Evolutionary conservation across 208 protist species (phyloP), one percentile per base, ranked within the genome.

Genomic region (Herpetomonas samuelpessoai): DNA sequence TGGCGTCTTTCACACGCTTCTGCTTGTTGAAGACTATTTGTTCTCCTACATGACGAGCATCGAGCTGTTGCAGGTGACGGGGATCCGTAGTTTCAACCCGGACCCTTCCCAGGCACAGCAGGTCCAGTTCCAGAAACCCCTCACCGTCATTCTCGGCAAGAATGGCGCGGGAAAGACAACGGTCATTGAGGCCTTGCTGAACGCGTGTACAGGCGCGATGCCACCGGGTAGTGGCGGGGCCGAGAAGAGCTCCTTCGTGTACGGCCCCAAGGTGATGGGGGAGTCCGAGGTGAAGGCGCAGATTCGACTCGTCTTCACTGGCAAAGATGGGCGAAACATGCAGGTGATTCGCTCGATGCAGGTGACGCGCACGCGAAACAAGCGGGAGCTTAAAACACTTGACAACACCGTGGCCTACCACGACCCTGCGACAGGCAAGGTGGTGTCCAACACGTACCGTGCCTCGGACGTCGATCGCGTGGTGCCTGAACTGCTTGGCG

Each of bases 151-250:
- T 47, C 85, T 99, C 9, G 98, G 98, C 16, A 83, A 83, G 22
- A 99, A 99, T 83, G 98, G 98, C 25, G 86, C 93, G 10, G 98
- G 74, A 82, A 99, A 95, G 91, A 98, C 92, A 64, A 99, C 98
- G 7, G 98, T 99, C 58, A 99, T 99, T 67, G 98, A 99, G 77
- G 95, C 94, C 24, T 71, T 99, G 49, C 90, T 98, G 38, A 99
- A 98, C 73, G 96, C 96, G 38, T 96, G 87, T 39, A 99, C 98
- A 1, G 98, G 98, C 10, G 86, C 96, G 21, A 91, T 99, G 79
- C 98, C 98, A 18, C 97, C 98, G 0, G 95, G 98, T 46, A 93
- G 87, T 21, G 77, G 79, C 25, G 87, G 89, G 10, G 61, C 76
- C 18, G 66, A 98, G 63, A 85, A 97, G 87, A 64, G 86, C 87